phyloP scores from a whole-genome alignment of 306 rosid species.

The Astragalus glycyphyllos region DNA sequence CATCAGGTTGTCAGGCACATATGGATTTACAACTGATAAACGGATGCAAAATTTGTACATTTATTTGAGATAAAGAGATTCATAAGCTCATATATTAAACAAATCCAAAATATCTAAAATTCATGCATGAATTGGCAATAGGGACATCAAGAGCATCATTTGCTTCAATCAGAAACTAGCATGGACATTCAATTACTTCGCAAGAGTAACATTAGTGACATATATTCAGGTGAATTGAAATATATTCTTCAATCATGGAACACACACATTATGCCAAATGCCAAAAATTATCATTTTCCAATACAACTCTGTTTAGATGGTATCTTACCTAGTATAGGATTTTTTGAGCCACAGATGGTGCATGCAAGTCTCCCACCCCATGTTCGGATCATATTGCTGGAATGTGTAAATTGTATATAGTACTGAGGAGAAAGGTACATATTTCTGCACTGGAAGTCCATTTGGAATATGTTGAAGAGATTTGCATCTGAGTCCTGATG shows the following conservation, averaged over 20 bases:
- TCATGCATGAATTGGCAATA: too few species aligned
- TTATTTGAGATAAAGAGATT: slow-evolving; percentile 1
- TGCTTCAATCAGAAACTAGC: neutral
- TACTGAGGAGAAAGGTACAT: neutral
- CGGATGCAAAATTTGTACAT: neutral
- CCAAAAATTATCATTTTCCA: slow-evolving; percentile 1
- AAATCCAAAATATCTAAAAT: too few species aligned
- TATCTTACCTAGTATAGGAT: slow-evolving; percentile 6
- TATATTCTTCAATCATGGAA: neutral
- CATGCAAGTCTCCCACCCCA: slow-evolving; percentile 16
- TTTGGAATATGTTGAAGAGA: slow-evolving; percentile 20
- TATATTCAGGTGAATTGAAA: slow-evolving; percentile 5
- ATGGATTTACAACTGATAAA: neutral
- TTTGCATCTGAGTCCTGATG: neutral
- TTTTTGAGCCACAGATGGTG: slow-evolving; percentile 23
- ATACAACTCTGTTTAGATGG: neutral
- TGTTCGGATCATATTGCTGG: slow-evolving; percentile 35
- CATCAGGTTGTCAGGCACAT: slow-evolving; percentile 38
- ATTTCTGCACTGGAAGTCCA: slow-evolving; percentile 31
- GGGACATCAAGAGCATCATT: neutral
- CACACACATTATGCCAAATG: neutral
- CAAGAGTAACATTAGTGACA: too few species aligned
- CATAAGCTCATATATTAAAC: neutral
- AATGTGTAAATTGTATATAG: slow-evolving; percentile 3
- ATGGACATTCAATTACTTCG: neutral